Evolutionary conservation across 2,329 filamentous ascomycete species (phyloP), one percentile per base, ranked within the genome.

Genomic region (Balansia obtecta): DNA sequence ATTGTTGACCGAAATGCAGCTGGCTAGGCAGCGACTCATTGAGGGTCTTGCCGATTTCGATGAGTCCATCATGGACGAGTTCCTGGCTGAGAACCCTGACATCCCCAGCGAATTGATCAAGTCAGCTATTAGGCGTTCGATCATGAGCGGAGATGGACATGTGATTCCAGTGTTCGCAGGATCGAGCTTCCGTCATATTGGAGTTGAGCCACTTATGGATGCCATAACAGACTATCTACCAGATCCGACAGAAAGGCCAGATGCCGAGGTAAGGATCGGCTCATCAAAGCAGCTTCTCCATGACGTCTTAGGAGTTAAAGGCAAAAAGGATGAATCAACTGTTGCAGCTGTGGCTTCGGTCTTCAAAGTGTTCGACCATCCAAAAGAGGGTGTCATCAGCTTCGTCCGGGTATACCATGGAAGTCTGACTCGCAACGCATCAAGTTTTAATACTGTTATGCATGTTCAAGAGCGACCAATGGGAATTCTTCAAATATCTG

Each of bases 391-490:
- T 16, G 84, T 94, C 49, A 75, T 97, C 52, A 89, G 94, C 54
- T 97, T 94, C 61, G 84, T 97, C 10, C 82, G 93, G 40, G 88
- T 96, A 8, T 97, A 97, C 66, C 86, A 88, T 27, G 93, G 93
- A 10, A 77, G 80, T 2, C 71, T 98, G 49, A 79, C 82, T 52
- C 82, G 83, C 45, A 88, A 88, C 57, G 76, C 82, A 10, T 71
- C 82, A 2, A 79, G 94, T 27, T 97, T 85, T 79, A 97, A 97
- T 63, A 93, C 90, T 11, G 88, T 87, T 56, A 76, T 95, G 2
- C 77, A 85, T 52, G 70, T 81, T n/a, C 82, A 83, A 0, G 93
- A 97, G 63, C 79, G 84, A 46, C 85, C 87, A 0, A 84, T 88
- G 50, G 83, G 85, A 3, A 77, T 97, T 37, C 71, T 96, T 50